phyloP scores from a whole-genome alignment of 2,329 filamentous ascomycete genomes.

The Diaporthe vexans region DNA sequence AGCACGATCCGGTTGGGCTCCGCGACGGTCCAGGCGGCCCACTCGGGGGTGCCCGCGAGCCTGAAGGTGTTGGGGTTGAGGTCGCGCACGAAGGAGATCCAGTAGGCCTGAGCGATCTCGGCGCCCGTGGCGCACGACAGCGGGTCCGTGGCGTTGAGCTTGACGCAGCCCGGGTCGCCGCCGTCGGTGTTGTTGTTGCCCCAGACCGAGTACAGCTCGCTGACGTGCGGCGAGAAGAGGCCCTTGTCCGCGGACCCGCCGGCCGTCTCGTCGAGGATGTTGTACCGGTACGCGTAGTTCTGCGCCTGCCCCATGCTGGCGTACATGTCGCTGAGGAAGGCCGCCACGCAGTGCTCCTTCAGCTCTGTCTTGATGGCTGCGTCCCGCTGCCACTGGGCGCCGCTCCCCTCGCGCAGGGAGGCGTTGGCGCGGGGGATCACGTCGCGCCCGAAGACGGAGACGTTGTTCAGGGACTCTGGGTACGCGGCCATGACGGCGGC shows the following conservation, averaged over 20 bases:
- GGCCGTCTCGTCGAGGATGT: slow-evolving; percentile 36
- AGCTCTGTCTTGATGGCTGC: slow-evolving; percentile 36
- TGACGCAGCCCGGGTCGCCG: slow-evolving; percentile 31
- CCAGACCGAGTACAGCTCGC: slow-evolving; percentile 39
- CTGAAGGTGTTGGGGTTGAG: slow-evolving; percentile 40
- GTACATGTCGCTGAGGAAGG: slow-evolving; percentile 36
- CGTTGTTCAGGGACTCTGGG: slow-evolving; percentile 35
- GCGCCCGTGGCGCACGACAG: slow-evolving; percentile 33
- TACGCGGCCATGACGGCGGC: slow-evolving; percentile 29
- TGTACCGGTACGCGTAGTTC: slow-evolving; percentile 34
- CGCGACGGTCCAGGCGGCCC: slow-evolving; percentile 37
- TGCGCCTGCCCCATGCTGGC: neutral
- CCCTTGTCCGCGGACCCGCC: slow-evolving; percentile 35
- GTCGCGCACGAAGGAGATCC: slow-evolving; percentile 40
- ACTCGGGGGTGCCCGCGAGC: slow-evolving; percentile 34
- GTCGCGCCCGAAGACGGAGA: slow-evolving; percentile 33
- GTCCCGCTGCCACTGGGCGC: slow-evolving; percentile 35
- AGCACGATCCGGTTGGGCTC: slow-evolving; percentile 31
- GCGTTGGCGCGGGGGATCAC: slow-evolving; percentile 20
- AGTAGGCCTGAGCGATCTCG: slow-evolving; percentile 41
- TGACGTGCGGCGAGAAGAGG: slow-evolving; percentile 34
- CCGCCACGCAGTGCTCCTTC: slow-evolving; percentile 27
- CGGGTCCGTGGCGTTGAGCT: slow-evolving; percentile 21
- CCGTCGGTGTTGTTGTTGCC: slow-evolving; percentile 36
- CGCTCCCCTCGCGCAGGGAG: slow-evolving; percentile 25